Evolutionary conservation across 768 basidiomycete species (phyloP), one percentile per base, ranked within the genome.

Genomic region (Basidioascus undulatus): DNA sequence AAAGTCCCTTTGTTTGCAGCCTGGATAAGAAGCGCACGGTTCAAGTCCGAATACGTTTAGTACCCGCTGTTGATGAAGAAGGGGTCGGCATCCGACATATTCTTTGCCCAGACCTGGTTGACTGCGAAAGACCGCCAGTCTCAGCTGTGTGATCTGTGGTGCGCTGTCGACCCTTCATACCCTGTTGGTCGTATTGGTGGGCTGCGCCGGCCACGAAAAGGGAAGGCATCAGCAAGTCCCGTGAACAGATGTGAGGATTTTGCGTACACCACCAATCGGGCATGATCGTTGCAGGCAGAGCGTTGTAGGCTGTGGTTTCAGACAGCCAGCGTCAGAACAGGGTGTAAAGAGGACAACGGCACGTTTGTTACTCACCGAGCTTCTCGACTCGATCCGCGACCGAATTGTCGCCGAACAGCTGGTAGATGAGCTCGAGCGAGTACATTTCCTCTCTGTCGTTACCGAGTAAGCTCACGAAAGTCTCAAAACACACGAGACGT

Each of bases 391-490:
- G n/a, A n/a, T n/a, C n/a, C n/a, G n/a, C n/a, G n/a, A n/a, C n/a
- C n/a, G n/a, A n/a, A n/a, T n/a, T 24, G 31, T 23, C 27, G 25
- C 16, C 15, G 31, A 27, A 16, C 18, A 37, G 32, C 16, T n/a
- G 18, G 3, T 18, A 16, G 21, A 23, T 19, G 5, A 21, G 24
- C 16, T 60, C 66, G 36, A 47, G 67, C 65, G 68, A 69, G 53
- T 69, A 69, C 68, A 71, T 69, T 5, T 68, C 66, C 63, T 70
- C 69, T n/a, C 67, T 68, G 39, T 1, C 35, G n/a, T 19, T 16
- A 41, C 6, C 18, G 32, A 5, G 9, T 24, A 19, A 19, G 19
- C 34, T 25, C 16, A 35, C 18, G 36, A 36, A n/a, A 25, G 27
- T 19, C 11, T n/a, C 16, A 27, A 28, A 4, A 21, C 8, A 27